These are phyloP conservation scores for Colletotrichum musae DNA, from an alignment of 2,329 filamentous ascomycete species.

Conservation along the genomic window DNA sequence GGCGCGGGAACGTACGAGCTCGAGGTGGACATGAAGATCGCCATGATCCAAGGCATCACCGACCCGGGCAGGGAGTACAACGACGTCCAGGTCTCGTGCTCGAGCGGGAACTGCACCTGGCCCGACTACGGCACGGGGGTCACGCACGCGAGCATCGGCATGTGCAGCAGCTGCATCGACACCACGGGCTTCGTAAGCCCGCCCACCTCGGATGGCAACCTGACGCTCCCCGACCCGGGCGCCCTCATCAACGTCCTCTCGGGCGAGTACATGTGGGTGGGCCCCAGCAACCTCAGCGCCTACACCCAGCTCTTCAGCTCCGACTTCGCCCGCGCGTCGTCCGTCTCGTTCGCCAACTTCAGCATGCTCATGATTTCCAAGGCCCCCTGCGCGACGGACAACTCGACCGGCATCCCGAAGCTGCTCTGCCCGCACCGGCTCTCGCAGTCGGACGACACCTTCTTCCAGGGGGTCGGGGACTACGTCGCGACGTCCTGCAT, in stretches of 20 bases:
- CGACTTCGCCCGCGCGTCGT: conserved; percentile 8
- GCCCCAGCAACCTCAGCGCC: conserved; percentile 31
- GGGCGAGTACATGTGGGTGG: conserved; percentile 32
- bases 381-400: conserved; percentile 13
- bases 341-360: conserved; percentile 30
- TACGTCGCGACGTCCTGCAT: conserved; percentile 28
- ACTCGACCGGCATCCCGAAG: conserved; percentile 2
- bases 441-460: conserved; percentile 1
- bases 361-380: conserved; percentile 22
- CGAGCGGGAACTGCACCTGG: conserved; percentile 34
- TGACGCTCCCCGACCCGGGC: conserved; percentile 24
- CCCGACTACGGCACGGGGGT: conserved; percentile 33
- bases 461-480: not conserved
- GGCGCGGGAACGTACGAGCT: conserved; percentile 44
- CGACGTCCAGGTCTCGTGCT: conserved; percentile 21
- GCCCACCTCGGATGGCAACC: conserved; percentile 2
- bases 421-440: conserved; percentile 21
- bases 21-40: conserved; percentile 49
- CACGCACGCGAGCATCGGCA: conserved; percentile 30
- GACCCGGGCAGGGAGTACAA: conserved; percentile 45
- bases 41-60: conserved; percentile 49
- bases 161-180: conserved; percentile 35
- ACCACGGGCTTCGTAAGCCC: conserved; percentile 31
- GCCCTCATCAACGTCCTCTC: conserved; percentile 25
- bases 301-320: conserved; percentile 12